Percentiles rank a stretch among this genome's conserved stretches.
Evolutionary conservation across 106 monocot genomes (phyloP).

Genomic region (Narthecium ossifragum): DNA sequence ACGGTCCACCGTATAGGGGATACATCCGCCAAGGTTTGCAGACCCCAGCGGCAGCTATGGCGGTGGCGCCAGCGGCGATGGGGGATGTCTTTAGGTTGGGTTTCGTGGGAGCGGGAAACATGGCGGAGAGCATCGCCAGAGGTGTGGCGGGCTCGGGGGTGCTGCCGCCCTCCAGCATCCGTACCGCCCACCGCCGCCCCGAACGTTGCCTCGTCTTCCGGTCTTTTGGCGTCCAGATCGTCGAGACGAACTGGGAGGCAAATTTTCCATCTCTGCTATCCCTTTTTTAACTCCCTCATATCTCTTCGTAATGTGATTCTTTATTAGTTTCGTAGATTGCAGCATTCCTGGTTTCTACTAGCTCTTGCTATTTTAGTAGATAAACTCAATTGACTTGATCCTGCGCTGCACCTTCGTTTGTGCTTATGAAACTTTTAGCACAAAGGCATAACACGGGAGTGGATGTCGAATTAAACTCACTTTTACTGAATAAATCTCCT

Average conservation of each 20-base stretch:
- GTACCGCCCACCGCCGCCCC: conserved; percentile 39
- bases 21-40: too few relatives aligned
- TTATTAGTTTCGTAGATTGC: too few relatives aligned
- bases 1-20: too few relatives aligned
- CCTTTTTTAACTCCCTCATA: neutral
- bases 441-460: too few relatives aligned
- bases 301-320: neutral
- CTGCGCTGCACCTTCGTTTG: neutral
- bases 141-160: conserved; percentile 67
- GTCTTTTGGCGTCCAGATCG: conserved; percentile 55
- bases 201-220: conserved; percentile 49
- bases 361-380: too few relatives aligned
- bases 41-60: too few relatives aligned
- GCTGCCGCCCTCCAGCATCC: conserved; percentile 53
- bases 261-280: neutral
- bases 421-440: too few relatives aligned
- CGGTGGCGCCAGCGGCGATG: too few relatives aligned
- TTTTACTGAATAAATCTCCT: too few relatives aligned
- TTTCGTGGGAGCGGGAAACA: conserved; percentile 82
- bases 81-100: conserved; percentile 51
- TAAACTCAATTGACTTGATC: too few relatives aligned
- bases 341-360: too few relatives aligned
- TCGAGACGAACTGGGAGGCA: conserved; percentile 55
- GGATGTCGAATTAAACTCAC: too few relatives aligned
- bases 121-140: conserved; percentile 92